Conservation (phyloP, 2,329 filamentous ascomycete genomes). For the Cladosporium oxysporum region DNA sequence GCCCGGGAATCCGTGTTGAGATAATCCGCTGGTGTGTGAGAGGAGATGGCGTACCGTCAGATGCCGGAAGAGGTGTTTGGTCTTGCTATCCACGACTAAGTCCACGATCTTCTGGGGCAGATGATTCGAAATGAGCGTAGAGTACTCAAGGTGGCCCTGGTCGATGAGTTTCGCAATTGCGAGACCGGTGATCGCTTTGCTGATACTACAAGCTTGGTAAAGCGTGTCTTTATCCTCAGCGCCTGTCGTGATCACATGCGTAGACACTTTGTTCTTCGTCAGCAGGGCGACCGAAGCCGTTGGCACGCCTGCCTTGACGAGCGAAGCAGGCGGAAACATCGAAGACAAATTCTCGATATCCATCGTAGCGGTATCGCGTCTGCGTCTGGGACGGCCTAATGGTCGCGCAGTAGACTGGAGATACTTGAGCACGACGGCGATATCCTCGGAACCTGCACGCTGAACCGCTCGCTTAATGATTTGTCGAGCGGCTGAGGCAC, state of each 20-base stretch:
- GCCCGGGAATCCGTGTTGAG: slow-evolving; percentile 30
- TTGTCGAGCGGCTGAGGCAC: no score
- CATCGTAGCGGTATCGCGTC: neutral
- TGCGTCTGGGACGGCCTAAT: no score
- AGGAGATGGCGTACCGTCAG: slow-evolving; percentile 31
- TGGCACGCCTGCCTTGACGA: neutral
- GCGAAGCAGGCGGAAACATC: neutral
- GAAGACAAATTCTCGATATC: slow-evolving; percentile 1
- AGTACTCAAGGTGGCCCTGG: slow-evolving; percentile 23
- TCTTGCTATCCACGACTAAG: neutral
- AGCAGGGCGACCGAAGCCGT: neutral
- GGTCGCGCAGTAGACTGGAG: neutral
- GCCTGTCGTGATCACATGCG: slow-evolving; percentile 10
- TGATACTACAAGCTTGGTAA: slow-evolving; percentile 34
- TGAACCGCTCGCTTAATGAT: no score
- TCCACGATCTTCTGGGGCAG: neutral
- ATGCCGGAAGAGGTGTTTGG: slow-evolving; percentile 6
- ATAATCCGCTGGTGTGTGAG: slow-evolving; percentile 31
- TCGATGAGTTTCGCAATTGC: slow-evolving; percentile 30
- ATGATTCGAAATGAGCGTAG: neutral
- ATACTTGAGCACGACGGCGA: no score
- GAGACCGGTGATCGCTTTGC: slow-evolving; percentile 30
- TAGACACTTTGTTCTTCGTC: neutral
- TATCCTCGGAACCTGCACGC: no score
- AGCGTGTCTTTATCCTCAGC: slow-evolving; percentile 28